Conservation (phyloP, 2,329 filamentous ascomycete species). For the Cytospora chrysosperma region DNA sequence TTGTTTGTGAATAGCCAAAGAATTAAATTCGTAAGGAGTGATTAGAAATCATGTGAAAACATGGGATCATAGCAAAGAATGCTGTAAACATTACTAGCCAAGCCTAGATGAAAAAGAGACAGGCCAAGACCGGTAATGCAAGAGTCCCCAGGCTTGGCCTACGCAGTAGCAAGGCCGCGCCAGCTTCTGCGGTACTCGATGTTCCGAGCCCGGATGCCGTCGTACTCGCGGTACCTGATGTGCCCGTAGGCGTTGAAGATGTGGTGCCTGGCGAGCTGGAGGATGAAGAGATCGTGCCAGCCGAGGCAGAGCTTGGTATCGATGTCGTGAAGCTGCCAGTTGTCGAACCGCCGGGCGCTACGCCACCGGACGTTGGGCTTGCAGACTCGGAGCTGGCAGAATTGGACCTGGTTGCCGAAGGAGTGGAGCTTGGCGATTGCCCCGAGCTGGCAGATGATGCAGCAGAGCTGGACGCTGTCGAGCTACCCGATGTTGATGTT, state of each 20-base stretch:
- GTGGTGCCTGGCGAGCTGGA: slow-evolving; percentile 5
- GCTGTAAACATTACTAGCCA: neutral
- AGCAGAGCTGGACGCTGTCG: neutral
- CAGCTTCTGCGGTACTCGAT: slow-evolving; percentile 2
- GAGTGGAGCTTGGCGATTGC: slow-evolving; percentile 8
- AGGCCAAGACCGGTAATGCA: slow-evolving; percentile 16
- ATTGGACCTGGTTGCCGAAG: slow-evolving; percentile 14
- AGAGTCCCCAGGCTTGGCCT: slow-evolving; percentile 7
- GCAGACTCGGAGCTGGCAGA: neutral
- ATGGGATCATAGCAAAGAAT: neutral
- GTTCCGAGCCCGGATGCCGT: slow-evolving; percentile 4
- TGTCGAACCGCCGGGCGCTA: neutral
- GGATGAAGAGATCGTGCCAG: neutral
- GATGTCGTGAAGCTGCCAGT: neutral
- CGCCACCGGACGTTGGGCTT: neutral
- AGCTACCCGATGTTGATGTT: slow-evolving; percentile 9
- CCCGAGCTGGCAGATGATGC: slow-evolving; percentile 15
- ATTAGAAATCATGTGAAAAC: neutral
- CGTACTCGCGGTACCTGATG: neutral
- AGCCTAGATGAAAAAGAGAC: slow-evolving; percentile 17
- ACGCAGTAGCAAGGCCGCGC: slow-evolving; percentile 3
- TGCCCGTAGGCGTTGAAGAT: neutral
- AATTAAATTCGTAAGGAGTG: slow-evolving; percentile 20
- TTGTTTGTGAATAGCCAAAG: slow-evolving; percentile 1
- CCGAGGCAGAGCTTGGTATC: neutral